Evolutionary conservation across 805 yeast species (phyloP), one percentile per base, ranked within the genome.

Genomic region (Kodamaea kaohsiungensis): DNA sequence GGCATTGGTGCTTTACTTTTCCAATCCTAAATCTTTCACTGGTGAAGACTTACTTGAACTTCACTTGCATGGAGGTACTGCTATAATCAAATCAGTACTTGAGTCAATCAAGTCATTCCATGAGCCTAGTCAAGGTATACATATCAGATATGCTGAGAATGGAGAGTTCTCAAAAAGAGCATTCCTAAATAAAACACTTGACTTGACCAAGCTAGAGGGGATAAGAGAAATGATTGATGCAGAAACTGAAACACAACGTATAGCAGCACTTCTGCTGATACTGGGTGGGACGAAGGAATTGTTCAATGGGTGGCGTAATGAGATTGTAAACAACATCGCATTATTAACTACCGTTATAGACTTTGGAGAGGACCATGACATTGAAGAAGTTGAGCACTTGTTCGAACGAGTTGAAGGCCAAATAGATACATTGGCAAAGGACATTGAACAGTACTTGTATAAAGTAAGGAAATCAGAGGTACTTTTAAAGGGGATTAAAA

Each of bases 31-130:
- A 12, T 86, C 97, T 0, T 95, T 86, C 63, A 95, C 98, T 0
- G 99, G 99, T 1, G 98, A 95, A 67, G 97, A 93, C 61, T 61
- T 88, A 22, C 73, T 92, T 8, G 99, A 95, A 63, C 67, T 95
- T n/a, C 98, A 95, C 64, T 69, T 89, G 1, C 99, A 95, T 68
- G 99, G 99, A 2, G 98, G 98, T 3, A 84, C 80, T 10, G 97
- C 98, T 0, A 90, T 93, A 1, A 81, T 89, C 1, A 75, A 78
- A 48, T 80, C 91, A 0, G 88, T 92, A 0, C 62, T 92, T 48
- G 72, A 72, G 3, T 85, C 96, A 0, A 84, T 95, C 4, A 73
- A 76, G 40, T 52, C 61, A 0, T 59, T 87, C 4, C 88, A 88
- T 61, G 68, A 78, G 4, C 77, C 80, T 0, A 63, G 68, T 0